These are phyloP conservation scores for Irpex lacteus DNA, from an alignment of 1,284 basidiomycete species.

Conservation along the genomic window DNA sequence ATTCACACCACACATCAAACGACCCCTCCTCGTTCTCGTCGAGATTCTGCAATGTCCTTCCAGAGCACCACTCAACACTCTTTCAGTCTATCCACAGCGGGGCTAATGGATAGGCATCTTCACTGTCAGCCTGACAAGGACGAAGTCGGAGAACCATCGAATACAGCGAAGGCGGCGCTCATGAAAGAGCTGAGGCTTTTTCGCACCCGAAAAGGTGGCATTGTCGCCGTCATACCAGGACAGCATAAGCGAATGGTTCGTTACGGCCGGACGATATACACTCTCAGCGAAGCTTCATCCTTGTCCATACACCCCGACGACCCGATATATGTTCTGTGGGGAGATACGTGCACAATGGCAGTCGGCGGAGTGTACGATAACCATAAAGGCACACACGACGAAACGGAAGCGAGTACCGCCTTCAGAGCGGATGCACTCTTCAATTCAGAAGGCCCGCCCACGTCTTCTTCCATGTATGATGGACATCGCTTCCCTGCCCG, in stretches of 20 bases:
- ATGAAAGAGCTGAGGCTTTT: neutral
- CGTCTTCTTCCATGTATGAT: neutral
- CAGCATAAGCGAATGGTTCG: neutral
- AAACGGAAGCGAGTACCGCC: neutral
- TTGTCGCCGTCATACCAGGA: neutral
- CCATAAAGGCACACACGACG: neutral
- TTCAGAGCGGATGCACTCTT: neutral
- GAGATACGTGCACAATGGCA: neutral
- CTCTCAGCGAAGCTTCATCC: neutral
- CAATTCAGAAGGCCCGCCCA: neutral
- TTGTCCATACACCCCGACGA: neutral
- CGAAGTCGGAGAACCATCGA: neutral
- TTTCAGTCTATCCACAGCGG: conserved; percentile 1
- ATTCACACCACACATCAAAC: neutral
- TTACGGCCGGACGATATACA: neutral
- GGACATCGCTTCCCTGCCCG: neutral
- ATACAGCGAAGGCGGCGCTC: neutral
- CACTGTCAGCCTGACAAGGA: neutral
- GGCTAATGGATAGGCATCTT: conserved; percentile 8
- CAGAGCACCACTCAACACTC: neutral
- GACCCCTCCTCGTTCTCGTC: neutral
- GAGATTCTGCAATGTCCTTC: neutral
- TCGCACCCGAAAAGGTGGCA: neutral
- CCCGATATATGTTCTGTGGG: neutral
- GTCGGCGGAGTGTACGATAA: neutral